Evolutionary conservation across 2,329 filamentous ascomycete species (phyloP).

Genomic region (Aurifilum marmelostoma): DNA sequence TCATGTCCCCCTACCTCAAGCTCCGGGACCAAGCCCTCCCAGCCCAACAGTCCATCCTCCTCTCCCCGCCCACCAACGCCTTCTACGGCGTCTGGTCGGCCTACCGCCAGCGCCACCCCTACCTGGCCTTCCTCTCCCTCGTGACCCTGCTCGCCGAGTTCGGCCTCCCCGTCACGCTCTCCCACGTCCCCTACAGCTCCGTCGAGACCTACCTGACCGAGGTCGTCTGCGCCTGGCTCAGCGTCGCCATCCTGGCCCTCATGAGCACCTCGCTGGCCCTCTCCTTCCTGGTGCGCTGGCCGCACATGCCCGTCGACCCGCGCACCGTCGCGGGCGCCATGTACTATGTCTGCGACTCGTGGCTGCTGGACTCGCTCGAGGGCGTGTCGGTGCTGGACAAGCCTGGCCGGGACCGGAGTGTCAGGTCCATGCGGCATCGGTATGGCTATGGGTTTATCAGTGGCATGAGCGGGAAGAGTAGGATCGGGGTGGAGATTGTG

Average conservation of each 20-base stretch:
- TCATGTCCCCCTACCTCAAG: conserved; percentile 43
- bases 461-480: conserved; percentile 35
- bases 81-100: conserved; percentile 41
- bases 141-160: conserved; percentile 42
- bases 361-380: conserved; percentile 39
- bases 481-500: conserved; percentile 36
- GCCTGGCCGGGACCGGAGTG: conserved; percentile 37
- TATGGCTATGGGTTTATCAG: conserved; percentile 40
- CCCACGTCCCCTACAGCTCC: conserved; percentile 44
- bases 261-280: conserved; percentile 42
- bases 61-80: conserved; percentile 38
- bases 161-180: conserved; percentile 43
- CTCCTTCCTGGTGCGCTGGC: conserved; percentile 41
- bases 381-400: conserved; percentile 36
- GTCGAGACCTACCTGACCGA: conserved; percentile 41
- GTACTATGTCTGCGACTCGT: conserved; percentile 41
- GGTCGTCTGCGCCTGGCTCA: conserved; percentile 39
- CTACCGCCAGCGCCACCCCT: conserved; percentile 38
- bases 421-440: conserved; percentile 36
- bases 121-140: conserved; percentile 39
- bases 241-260: conserved; percentile 39
- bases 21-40: conserved; percentile 36
- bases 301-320: conserved; percentile 43
- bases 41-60: conserved; percentile 40
- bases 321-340: conserved; percentile 42